Conservation (phyloP, 2,329 filamentous ascomycete genomes). For the Neocatenulostroma microsporum region DNA sequence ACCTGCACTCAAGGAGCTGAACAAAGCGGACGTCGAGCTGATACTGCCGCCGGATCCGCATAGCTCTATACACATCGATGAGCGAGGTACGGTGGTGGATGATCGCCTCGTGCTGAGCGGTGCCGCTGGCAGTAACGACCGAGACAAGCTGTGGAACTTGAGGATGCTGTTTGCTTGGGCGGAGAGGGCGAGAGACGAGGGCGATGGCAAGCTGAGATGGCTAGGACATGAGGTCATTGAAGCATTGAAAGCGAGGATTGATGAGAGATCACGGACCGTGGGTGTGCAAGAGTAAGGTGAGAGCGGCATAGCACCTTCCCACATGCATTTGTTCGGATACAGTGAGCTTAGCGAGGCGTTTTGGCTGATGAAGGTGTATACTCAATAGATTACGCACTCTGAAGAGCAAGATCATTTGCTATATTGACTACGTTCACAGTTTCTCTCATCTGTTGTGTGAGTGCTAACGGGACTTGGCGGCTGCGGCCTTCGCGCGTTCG, state of each 20-base stretch:
- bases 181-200: constrained; percentile 34
- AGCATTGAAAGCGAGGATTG: constrained; percentile 44
- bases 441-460: too few species aligned
- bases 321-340: too few species aligned
- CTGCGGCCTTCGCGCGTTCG: too few species aligned
- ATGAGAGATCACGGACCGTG: too few species aligned
- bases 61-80: constrained; percentile 44
- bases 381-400: too few species aligned
- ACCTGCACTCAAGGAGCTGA: constrained; percentile 42
- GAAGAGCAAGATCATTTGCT: too few species aligned
- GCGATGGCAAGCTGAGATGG: constrained; percentile 42
- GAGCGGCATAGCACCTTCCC: too few species aligned
- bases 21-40: constrained; percentile 56
- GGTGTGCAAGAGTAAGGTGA: too few species aligned
- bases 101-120: constrained; percentile 56
- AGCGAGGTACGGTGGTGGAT: constrained; percentile 59
- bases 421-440: too few species aligned
- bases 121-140: constrained; percentile 38
- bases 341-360: too few species aligned
- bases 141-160: constrained; percentile 55
- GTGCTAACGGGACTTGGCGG: too few species aligned
- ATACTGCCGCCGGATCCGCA: constrained; percentile 33
- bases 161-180: constrained; percentile 59
- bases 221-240: constrained; percentile 51
- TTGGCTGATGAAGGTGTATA: too few species aligned